Evolutionary conservation across 2,329 filamentous ascomycete species (phyloP), one percentile per base, ranked within the genome.

Genomic region (Diaporthe destruens): DNA sequence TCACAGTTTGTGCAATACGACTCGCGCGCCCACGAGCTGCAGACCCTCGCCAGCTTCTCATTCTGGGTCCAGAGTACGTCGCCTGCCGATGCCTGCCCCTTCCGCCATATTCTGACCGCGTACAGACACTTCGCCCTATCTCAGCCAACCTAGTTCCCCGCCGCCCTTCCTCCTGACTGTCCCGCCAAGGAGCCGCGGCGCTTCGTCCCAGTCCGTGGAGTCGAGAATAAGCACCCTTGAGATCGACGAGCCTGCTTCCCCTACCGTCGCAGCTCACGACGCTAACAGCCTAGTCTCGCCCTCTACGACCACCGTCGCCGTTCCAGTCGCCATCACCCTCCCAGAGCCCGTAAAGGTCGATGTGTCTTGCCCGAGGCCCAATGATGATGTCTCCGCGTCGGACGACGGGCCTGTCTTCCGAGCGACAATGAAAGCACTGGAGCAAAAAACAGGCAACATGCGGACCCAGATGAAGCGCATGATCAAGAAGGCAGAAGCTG

Each of bases 361-460:
- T 79, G 89, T 98, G n/a, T 89, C 91, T 53, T 95, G 94, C 77
- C 93, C 94, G 71, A 91, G 94, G 63, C 95, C 95, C 3, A 92
- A 91, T 44, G 95, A 98, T 74, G 96, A 98, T 82, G 91, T 94
- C 82, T 91, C 92, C 74, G 89, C 93, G 29, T 92, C 93, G 29
- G 96, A 98, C 77, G 96, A 99, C 82, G 96, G 96, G 0, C 96
- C 97, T 0, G 87, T 99, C 1, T 99, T 99, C 84, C 91, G 97
- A 75, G 97, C 96, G 23, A 98, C 96, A 0, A 97, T 99, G 87
- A 98, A 98, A 81, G 93, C 95, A 0, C 85, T 98, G 36, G 96
- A 99, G 82, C 95, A 98, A 80, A 98, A 98, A 85, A 99, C 96
- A 0, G 94, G 95, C 55, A 97, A 93, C 77, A 96, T 99, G 93